These are phyloP conservation scores for Phragmites australis DNA, from an alignment of 176 grass and related monocot species.

Conservation along the genomic window DNA sequence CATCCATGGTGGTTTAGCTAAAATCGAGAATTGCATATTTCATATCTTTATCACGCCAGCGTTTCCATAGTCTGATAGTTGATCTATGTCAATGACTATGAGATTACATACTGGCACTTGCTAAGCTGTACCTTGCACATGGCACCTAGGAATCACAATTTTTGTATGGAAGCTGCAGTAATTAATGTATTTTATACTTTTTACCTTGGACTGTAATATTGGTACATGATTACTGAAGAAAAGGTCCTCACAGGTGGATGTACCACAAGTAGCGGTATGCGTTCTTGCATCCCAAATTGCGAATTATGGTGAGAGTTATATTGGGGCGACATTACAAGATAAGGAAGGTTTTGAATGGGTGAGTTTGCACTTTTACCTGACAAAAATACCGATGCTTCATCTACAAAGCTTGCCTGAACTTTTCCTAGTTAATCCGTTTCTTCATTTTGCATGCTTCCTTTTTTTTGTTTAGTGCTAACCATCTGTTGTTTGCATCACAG, in stretches of 20 bases:
- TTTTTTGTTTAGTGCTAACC: neutral
- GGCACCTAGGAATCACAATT: neutral
- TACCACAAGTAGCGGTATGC: constrained; percentile 60
- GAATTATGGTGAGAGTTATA: constrained; percentile 86
- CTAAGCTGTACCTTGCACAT: neutral
- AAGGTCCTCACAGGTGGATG: constrained; percentile 50
- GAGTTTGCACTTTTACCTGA: constrained; percentile 38
- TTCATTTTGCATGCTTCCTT: neutral
- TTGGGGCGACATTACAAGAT: constrained; percentile 84
- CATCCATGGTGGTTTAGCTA: neutral
- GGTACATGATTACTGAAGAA: neutral
- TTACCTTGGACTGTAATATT: neutral
- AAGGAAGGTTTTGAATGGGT: constrained; percentile 94
- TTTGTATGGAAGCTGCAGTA: neutral
- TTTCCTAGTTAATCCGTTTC: constrained; percentile 13
- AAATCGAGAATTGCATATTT: neutral
- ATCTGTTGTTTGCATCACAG: neutral
- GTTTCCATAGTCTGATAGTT: neutral
- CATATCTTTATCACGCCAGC: neutral
- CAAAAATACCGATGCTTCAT: constrained; percentile 22
- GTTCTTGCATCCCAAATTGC: constrained; percentile 94
- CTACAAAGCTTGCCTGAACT: neutral
- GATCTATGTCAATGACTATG: neutral
- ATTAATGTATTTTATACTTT: neutral
- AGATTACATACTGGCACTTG: neutral